Base-by-base conservation (phyloP, 2,329 filamentous ascomycete species). In the Hawksworthiomyces lignivorus region DNA sequence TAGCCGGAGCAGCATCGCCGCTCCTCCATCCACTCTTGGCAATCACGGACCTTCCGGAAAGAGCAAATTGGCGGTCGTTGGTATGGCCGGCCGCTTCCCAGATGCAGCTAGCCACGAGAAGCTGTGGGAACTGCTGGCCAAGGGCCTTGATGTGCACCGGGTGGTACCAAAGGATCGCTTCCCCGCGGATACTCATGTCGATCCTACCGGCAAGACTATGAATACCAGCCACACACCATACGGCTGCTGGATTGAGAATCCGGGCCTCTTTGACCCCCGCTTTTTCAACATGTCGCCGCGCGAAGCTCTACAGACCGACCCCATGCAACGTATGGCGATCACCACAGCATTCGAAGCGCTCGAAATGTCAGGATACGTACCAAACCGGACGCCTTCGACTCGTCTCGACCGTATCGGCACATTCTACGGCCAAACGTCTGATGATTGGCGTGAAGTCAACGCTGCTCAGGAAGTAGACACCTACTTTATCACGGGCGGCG, bases 271-370 rank as follows among this genome's bases (percentile, higher is more conserved):
- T 54, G 85, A 90, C 53, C 80, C 83, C n/a, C 72, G 81, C 1
- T 89, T 90, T 64, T 90, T 90, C 73, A 87, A 87, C 62, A 88
- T 90, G 85, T 63, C 80, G 86, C 58, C 84, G 77, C 45, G 86
- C 90, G 52, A 49, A 40, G 86, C 86, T 21, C 75, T 78, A 39
- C 83, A 88, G 56, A 87, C 83, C 2, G 85, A 90, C 57, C 86
- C 86, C 0, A 87, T 87, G 74, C 84, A 87, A 58, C 75, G 86
- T 52, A 70, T 89, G 50, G 82, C 83, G 4, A 64, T 92, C 18
- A 76, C 81, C 8, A 87, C 84, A 3, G 84, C 84, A 0, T 90
- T 87, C 52, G 85, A 90, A 56, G 85, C 86, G 1, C 69, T 92
- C 36, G 86, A 92, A 58, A 85, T 85, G 77, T 80, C 81, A 24